Percentiles rank a stretch among this genome's conserved stretches.
Evolutionary conservation across 2,329 filamentous ascomycete genomes (phyloP).

Genomic region (Diplodia sapinea): DNA sequence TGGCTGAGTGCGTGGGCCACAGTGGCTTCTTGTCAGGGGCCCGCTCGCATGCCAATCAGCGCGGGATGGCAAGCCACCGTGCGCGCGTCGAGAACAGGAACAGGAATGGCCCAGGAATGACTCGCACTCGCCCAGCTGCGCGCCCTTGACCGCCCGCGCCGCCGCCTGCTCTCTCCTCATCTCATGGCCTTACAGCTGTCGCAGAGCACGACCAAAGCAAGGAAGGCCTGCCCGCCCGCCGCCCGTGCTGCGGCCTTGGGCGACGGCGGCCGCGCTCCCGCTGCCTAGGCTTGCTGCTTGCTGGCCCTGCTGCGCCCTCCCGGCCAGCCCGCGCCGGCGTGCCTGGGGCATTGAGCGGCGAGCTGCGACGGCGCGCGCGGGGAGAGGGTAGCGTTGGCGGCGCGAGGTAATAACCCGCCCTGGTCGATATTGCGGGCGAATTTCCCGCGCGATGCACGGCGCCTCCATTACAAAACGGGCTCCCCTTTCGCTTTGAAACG

Average conservation of each 20-base stretch:
- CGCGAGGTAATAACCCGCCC: slow-evolving; percentile 2
- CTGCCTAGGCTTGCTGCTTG: neutral
- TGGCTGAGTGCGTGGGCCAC: slow-evolving; percentile 17
- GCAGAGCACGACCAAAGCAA: neutral
- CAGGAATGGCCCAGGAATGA: neutral
- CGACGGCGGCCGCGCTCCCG: neutral
- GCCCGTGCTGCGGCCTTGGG: neutral
- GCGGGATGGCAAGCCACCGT: slow-evolving; percentile 7
- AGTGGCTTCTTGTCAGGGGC: slow-evolving; percentile 4
- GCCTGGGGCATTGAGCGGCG: slow-evolving; percentile 1
- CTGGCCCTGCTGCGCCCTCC: slow-evolving; percentile 8
- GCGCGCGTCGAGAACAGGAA: slow-evolving; percentile 7
- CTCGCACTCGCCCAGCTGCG: slow-evolving; percentile 10
- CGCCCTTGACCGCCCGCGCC: slow-evolving; percentile 19
- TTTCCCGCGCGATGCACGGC: neutral
- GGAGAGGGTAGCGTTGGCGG: neutral
- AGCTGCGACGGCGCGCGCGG: slow-evolving; percentile 1
- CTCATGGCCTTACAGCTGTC: neutral
- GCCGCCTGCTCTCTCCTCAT: slow-evolving; percentile 9
- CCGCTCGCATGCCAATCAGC: slow-evolving; percentile 11
- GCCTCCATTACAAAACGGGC: slow-evolving; percentile 11
- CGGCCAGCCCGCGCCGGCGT: slow-evolving; percentile 7
- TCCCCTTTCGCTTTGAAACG: slow-evolving; percentile 5
- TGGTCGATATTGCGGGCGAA: slow-evolving; percentile 17
- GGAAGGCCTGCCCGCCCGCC: too few species aligned